A percentile compares a stretch with the other conserved stretches of the same genome.
Evolutionary conservation across 106 monocot genomes (phyloP).

Genomic region (Apostasia shenzhenica): DNA sequence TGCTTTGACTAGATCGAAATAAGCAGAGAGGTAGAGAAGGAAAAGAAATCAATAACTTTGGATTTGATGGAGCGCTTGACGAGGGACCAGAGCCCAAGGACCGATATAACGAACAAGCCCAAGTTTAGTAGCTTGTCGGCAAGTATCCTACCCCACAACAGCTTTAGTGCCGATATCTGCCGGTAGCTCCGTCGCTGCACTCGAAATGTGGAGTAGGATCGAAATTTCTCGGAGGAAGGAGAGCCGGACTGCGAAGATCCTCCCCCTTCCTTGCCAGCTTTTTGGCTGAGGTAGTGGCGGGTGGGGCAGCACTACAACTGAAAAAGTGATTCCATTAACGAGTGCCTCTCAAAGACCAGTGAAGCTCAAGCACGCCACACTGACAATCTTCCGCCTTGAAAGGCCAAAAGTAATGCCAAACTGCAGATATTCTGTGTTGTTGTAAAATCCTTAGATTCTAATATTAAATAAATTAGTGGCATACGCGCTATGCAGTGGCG

Average conservation of each 20-base stretch:
- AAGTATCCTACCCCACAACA: slow-evolving; percentile 47
- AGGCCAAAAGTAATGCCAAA: no score
- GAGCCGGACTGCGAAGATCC: slow-evolving; percentile 8
- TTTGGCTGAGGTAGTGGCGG: neutral
- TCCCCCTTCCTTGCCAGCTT: neutral
- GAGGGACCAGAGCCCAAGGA: slow-evolving; percentile 94
- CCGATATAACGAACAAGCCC: slow-evolving; percentile 92
- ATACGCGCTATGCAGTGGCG: no score
- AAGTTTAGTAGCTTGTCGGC: slow-evolving; percentile 91
- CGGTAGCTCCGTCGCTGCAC: slow-evolving; percentile 8
- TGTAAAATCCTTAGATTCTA: no score
- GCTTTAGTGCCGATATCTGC: slow-evolving; percentile 2
- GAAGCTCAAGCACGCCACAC: neutral
- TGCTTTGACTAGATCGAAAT: no score
- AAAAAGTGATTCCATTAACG: neutral
- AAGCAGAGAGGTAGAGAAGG: neutral
- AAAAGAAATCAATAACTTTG: slow-evolving; percentile 34
- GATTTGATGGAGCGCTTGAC: slow-evolving; percentile 96
- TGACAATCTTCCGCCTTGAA: no score
- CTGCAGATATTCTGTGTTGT: no score
- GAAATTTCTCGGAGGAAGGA: slow-evolving; percentile 18
- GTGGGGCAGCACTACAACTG: neutral
- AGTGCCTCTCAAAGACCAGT: neutral
- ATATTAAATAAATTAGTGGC: no score
- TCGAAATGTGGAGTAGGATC: slow-evolving; percentile 22